Base-by-base conservation (phyloP, 2,329 filamentous ascomycete genomes). In the Hypocreales sp. region DNA sequence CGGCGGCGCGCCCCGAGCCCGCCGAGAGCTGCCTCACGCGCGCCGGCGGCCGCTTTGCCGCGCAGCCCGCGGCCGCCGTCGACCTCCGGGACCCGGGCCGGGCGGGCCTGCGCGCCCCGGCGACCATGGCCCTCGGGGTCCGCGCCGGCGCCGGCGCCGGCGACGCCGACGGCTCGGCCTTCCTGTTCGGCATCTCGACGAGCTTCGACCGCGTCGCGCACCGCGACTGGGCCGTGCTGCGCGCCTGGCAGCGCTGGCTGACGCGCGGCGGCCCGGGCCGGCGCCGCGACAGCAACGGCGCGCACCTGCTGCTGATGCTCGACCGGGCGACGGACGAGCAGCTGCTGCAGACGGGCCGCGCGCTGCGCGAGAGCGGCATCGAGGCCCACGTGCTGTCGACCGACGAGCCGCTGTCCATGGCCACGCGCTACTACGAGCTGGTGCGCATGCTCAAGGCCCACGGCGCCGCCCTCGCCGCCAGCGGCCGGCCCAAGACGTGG, bases 221-320 rank as follows among this genome's bases (percentile, higher is more conserved):
- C 23, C 40, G 47, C 8, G 48, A 60, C 27, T 49, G 48, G 30
- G 48, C 53, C 8, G 39, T 60, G 22, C 36, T 61, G 5, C 45
- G 44, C 22, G 51, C 55, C 31, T 63, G 59, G 60, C 44, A 53
- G 20, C 47, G 58, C 4, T 63, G 57, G 58, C 47, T 63, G 30
- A 60, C 60, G 1, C 45, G 57, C 24, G 53, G 54, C 4, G 44
- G 45, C 7, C 45, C 49, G 4, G 36, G 57, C 24, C 53, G 54
- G 4, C 44, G 45, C 7, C 45, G 49, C 3, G 36, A 39, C 9
- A 53, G 51, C 3, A 62, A 61, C 32, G 60, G 60, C 8, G 59
- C 58, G 4, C 50, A 44, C 5, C 36, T 62, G 9, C 36, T 61
- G 11, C 41, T 64, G 19, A 42, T 51, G 11, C 45, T 64, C 20